Evolutionary conservation across 129 eudicot species (phyloP).

Genomic region (Apium graveolens): DNA sequence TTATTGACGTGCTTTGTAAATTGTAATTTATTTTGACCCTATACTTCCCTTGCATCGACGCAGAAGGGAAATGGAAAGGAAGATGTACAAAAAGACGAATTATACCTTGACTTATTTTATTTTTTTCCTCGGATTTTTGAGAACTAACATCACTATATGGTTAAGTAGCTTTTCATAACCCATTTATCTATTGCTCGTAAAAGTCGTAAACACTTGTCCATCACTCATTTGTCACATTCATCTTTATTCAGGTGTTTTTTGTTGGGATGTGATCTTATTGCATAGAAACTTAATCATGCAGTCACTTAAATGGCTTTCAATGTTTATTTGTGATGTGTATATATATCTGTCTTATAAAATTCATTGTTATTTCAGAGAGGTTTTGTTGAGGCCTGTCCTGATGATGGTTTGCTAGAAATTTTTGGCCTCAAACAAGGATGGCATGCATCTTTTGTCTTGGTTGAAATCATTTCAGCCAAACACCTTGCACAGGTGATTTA

Average conservation of each 20-base stretch:
- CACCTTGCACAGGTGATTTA: slow-evolving; percentile 46
- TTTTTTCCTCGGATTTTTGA: neutral
- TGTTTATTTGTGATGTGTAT: neutral
- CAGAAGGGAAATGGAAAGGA: neutral
- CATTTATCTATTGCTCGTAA: neutral
- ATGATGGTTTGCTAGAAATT: slow-evolving; percentile 55
- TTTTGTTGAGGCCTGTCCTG: slow-evolving; percentile 55
- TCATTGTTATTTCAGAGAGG: slow-evolving; percentile 33
- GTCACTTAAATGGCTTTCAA: neutral
- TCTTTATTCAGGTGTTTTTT: neutral
- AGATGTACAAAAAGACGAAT: neutral
- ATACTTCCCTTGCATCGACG: neutral
- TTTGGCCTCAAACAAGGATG: slow-evolving; percentile 70
- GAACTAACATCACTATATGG: neutral
- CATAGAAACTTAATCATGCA: neutral
- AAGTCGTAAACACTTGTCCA: neutral
- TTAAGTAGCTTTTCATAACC: neutral
- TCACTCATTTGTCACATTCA: neutral
- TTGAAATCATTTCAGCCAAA: slow-evolving; percentile 56
- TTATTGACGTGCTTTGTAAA: neutral
- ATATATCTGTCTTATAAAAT: neutral
- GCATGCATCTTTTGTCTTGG: slow-evolving; percentile 75
- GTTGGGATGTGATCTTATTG: neutral
- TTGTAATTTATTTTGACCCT: neutral
- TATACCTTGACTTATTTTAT: neutral